These are phyloP conservation scores for Pythium biforme DNA, from an alignment of 352 stramenopile species.

Conservation along the genomic window DNA sequence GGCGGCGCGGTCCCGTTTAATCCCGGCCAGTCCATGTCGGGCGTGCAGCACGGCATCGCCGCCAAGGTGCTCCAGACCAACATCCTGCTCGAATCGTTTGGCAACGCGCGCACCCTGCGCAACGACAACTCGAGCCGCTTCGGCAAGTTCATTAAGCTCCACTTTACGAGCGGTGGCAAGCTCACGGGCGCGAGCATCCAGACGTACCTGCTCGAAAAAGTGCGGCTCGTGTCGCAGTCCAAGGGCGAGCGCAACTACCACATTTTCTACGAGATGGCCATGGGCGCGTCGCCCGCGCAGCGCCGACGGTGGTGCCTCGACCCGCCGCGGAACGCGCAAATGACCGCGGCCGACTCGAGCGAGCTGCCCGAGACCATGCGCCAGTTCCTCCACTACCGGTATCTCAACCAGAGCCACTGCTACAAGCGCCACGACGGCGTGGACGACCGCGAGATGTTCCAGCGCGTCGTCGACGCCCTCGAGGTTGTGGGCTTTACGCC, in stretches of 20 bases:
- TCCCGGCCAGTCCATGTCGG: constrained; percentile 32
- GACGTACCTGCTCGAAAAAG: constrained; percentile 95
- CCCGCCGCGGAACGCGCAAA: constrained; percentile 41
- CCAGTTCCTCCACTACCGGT: constrained; percentile 75
- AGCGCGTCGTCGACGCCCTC: constrained; percentile 78
- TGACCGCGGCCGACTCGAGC: constrained; percentile 41
- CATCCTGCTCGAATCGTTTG: constrained; percentile 88
- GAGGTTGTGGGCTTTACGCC: constrained; percentile 81
- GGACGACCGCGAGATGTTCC: constrained; percentile 75
- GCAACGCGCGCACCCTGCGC: constrained; percentile 83
- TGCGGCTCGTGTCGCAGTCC: constrained; percentile 82
- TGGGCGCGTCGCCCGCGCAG: constrained; percentile 47
- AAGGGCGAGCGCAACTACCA: constrained; percentile 85
- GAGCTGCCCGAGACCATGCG: constrained; percentile 42
- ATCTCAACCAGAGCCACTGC: constrained; percentile 86
- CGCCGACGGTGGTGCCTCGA: constrained; percentile 66
- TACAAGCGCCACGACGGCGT: constrained; percentile 76
- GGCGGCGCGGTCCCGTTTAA: constrained; percentile 73
- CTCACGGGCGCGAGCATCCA: constrained; percentile 87
- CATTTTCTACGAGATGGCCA: constrained; percentile 85
- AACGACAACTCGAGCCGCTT: constrained; percentile 93
- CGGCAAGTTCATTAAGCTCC: constrained; percentile 92
- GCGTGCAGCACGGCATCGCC: constrained; percentile 47
- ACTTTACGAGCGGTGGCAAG: constrained; percentile 71
- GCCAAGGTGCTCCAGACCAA: constrained; percentile 92